Conservation (phyloP, 208 protist genomes). For the Leishmania aethiopica region DNA sequence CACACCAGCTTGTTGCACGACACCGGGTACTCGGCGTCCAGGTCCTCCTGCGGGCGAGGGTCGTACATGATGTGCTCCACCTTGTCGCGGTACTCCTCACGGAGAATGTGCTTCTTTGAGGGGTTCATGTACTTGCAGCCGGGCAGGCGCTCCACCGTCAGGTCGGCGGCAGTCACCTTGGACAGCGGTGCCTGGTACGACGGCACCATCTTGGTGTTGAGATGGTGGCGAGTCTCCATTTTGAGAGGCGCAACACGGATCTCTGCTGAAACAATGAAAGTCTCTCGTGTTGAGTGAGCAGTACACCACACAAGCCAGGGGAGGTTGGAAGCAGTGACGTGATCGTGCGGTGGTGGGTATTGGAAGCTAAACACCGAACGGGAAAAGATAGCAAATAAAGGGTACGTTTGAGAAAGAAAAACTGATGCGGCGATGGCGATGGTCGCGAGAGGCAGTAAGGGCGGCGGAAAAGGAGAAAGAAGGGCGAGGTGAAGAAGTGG, state of each 20-base stretch:
- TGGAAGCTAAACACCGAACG: background rate
- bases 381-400: background rate
- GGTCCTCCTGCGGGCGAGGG: constrained; percentile 67
- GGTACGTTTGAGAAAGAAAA: background rate
- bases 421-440: background rate
- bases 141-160: constrained; percentile 79
- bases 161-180: constrained; percentile 68
- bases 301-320: background rate
- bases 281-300: background rate
- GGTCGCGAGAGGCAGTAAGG: background rate
- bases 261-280: background rate
- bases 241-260: background rate
- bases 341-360: background rate
- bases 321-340: too few relatives aligned
- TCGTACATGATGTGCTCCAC: constrained; percentile 92
- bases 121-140: constrained; percentile 78
- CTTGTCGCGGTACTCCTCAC: constrained; percentile 73
- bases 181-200: constrained; percentile 52
- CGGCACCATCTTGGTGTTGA: constrained; percentile 39
- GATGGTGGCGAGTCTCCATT: constrained; percentile 11
- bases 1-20: constrained; percentile 70
- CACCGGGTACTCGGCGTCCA: constrained; percentile 61
- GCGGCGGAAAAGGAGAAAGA: background rate
- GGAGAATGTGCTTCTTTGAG: constrained; percentile 78
- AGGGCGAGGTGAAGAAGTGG: background rate